Evolutionary conservation across 1,139 yeast genomes (phyloP).

Genomic region (Chernovozyma aurita): DNA sequence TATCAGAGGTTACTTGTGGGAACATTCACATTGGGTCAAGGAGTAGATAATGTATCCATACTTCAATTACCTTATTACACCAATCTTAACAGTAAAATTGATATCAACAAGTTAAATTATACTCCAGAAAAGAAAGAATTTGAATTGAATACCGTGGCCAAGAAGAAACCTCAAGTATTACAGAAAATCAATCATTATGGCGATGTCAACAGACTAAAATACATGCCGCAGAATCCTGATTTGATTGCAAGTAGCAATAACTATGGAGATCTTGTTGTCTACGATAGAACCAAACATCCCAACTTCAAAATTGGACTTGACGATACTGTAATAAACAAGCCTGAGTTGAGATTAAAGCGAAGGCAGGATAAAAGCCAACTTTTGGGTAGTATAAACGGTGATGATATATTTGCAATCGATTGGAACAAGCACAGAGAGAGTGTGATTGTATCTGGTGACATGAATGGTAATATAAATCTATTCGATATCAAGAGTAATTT

Average conservation of each 20-base stretch:
- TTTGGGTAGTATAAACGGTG: conserved; percentile 5
- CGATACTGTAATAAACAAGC: conserved; percentile 25
- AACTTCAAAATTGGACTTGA: conserved; percentile 28
- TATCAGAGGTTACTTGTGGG: conserved; percentile 38
- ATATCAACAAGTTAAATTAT: conserved; percentile 32
- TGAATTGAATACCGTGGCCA: conserved; percentile 27
- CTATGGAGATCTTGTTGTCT: conserved; percentile 37
- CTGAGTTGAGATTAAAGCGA: conserved; percentile 23
- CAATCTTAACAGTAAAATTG: conserved; percentile 24
- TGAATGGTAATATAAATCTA: conserved; percentile 32
- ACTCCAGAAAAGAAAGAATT: conserved; percentile 41
- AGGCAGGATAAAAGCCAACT: no score
- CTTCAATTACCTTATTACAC: conserved; percentile 33
- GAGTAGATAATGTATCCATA: conserved; percentile 35
- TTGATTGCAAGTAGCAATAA: conserved; percentile 40
- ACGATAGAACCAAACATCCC: conserved; percentile 52
- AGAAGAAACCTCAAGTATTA: conserved; percentile 25
- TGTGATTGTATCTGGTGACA: conserved; percentile 28
- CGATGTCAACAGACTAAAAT: conserved; percentile 38
- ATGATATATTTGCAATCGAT: conserved; percentile 41
- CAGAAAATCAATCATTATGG: conserved; percentile 43
- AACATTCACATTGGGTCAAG: conserved; percentile 42
- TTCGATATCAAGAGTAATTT: conserved; percentile 28
- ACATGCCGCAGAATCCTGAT: conserved; percentile 44
- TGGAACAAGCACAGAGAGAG: conserved; percentile 43